Base-by-base conservation (phyloP, 1,284 basidiomycete genomes). In the Ceratobasidium sp. region DNA sequence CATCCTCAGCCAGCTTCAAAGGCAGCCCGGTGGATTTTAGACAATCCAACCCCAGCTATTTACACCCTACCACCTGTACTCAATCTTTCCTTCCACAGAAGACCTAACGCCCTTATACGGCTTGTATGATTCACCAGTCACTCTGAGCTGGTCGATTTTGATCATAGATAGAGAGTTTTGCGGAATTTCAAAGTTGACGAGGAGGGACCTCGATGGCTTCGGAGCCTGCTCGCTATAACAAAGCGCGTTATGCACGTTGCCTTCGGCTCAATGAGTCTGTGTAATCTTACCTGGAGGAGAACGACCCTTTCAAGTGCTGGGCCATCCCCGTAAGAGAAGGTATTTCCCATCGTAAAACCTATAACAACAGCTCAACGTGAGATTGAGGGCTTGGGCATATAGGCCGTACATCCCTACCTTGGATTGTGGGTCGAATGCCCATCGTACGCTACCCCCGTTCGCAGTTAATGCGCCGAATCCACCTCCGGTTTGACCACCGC, bases 131-230 rank as follows among this genome's bases (percentile, higher is more conserved):
- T 93, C 92, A 1, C 91, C 89, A 0, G 87, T 87, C n/a, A 98
- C 83, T 79, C 91, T 93, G 72, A 98, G 86, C 77, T 94, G 90
- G 74, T 95, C 92, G 1, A 98, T 90, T 75, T 92, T 92, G 66
- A 98, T 83, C 8, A 90, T 86, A 1, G 94, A 95, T 79, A 91
- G 92, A 46, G 89, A 89, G 79, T 92, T 85, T 52, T 91, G 87
- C 26, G 89, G 85, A 41, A 95, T 87, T 50, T 88, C 86, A 81
- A 94, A 98, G 9, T 82, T 82, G 41, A 94, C 84, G 66, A 87
- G 86, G 73, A 97, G 85, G 0, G 92, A 89, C 55, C 88, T 91
- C 11, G 93, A 84, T 67, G 92, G 86, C 75, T 84, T 80, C 61
- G 88, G 84, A 23, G 78, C 76, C 52, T 81, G 77, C 0, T 77